Evolutionary conservation across 2,329 filamentous ascomycete species (phyloP), one percentile per base, ranked within the genome.

Genomic region (Intubia oerlemansii): DNA sequence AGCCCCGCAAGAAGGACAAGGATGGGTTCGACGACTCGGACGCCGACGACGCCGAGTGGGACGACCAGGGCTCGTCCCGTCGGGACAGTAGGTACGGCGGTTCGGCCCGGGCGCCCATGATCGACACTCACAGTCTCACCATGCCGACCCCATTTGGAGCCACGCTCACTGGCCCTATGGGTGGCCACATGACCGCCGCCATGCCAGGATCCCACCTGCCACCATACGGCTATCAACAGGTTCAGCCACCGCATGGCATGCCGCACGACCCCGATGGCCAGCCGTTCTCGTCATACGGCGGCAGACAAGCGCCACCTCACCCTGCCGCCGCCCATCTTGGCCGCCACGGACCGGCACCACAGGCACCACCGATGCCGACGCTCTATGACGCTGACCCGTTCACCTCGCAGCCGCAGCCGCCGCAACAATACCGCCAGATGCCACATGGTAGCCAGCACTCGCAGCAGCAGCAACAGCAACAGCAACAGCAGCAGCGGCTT

Each of bases 1-100:
- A 88, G 51, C 52, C 59, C 17, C 50, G 53, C 25, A 57, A 57
- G 37, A 49, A 39, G 26, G 39, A 32, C 5, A 41, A 42, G 5
- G 49, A 51, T 25, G 48, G 53, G 17, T 47, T 50, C 18, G 50
- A 47, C 10, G 55, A 52, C 17, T 46, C 50, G 5, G 57, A 59
- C 20, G 44, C 56, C 0, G 39, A 36, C 6, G 35, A 34, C 28
- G 55, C 49, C 27, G 51, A 58, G 24, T 57, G 54, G 48, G 44
- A 47, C 7, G 11, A 38, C 38, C 9, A 46, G 41, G 29, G 2
- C 19, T 21, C 8, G 8, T 21, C n/a, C n/a, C n/a, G 8, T 21
- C n/a, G 19, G 19, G 8, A 21, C 19, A 21, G n/a, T n/a, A n/a
- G n/a, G n/a, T n/a, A n/a, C n/a, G n/a, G n/a, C n/a, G n/a, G n/a